Evolutionary conservation across 805 yeast genomes (phyloP), one percentile per base, ranked within the genome.

Genomic region (Sugiyamaella marilandica): DNA sequence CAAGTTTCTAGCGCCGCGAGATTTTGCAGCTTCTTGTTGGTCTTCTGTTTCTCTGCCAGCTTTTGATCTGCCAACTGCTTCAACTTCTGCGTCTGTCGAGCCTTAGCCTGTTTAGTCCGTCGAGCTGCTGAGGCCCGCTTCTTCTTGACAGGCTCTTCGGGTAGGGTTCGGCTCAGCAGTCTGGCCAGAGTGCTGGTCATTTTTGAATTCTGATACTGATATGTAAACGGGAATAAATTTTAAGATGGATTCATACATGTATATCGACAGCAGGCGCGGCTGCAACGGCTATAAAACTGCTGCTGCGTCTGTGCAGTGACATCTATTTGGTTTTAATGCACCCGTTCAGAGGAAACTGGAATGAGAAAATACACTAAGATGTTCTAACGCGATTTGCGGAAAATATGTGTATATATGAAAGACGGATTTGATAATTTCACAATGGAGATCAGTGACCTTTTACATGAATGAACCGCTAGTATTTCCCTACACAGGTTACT

Each of bases 81-180:
- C 24, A 52, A 44, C 10, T 39, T 49, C 47, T 49, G 16, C 55
- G 50, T 41, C 57, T 62, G 59, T 31, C 53, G 54, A 5, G 52
- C 49, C 39, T 57, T 57, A 18, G 58, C 33, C 16, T 49, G 49
- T 29, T 54, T 52, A 39, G 59, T 49, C 41, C 58, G 49, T 57
- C 55, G 46, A 11, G 41, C 41, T n/a, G 53, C 51, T 9, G 44
- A 34, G 10, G 50, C 34, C 46, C 35, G 52, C 36, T 47, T 49
- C 13, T 33, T 34, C 13, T 41, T 53, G 44, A 36, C 13, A 2
- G 32, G 44, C 46, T 33, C 24, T 41, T 49, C 31, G 10, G 49
- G 51, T 46, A 61, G 50, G 10, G 60, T 60, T 3, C 61, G 50
- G 13, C 53, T 51, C 34, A 62, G 31, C 16, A 62, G 55, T 16